phyloP scores from a whole-genome alignment of 805 yeast genomes.

The Yarrowia hollandica region DNA sequence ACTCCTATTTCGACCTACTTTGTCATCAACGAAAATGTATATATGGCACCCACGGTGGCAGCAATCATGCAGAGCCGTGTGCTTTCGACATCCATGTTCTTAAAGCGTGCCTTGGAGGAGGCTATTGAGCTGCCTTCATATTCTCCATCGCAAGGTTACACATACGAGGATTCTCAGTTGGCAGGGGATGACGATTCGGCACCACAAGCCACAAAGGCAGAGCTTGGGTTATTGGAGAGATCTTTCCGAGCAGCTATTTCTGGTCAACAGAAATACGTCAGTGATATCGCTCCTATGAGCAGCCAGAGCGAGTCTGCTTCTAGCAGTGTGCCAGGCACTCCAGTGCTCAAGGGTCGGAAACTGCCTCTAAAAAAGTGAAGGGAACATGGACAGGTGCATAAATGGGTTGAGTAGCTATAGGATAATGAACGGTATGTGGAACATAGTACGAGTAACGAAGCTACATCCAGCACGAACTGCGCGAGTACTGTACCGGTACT shows the following conservation, averaged over 20 bases:
- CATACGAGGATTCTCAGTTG: constrained; percentile 40
- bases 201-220: constrained; percentile 5
- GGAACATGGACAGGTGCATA: background rate
- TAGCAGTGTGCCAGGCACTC: constrained; percentile 14
- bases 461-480: too few relatives aligned
- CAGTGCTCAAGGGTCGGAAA: constrained; percentile 4
- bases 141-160: constrained; percentile 62
- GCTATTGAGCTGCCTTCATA: constrained; percentile 54
- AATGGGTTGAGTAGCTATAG: too few relatives aligned
- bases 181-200: background rate
- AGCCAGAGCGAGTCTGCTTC: constrained; percentile 8
- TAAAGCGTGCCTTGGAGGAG: constrained; percentile 50
- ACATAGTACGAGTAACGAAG: too few relatives aligned
- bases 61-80: constrained; percentile 72
- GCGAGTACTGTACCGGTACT: too few relatives aligned
- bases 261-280: constrained; percentile 13
- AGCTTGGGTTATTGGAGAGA: constrained; percentile 1
- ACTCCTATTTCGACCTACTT: constrained; percentile 73
- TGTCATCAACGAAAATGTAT: constrained; percentile 87
- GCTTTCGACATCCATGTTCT: constrained; percentile 49
- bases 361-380: constrained; percentile 7
- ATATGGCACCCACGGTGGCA: constrained; percentile 80
- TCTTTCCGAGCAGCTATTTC: constrained; percentile 18
- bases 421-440: too few relatives aligned
- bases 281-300: constrained; percentile 1